Evolutionary conservation across 768 basidiomycete genomes (phyloP), one percentile per base, ranked within the genome.

Genomic region (Russula emetica): DNA sequence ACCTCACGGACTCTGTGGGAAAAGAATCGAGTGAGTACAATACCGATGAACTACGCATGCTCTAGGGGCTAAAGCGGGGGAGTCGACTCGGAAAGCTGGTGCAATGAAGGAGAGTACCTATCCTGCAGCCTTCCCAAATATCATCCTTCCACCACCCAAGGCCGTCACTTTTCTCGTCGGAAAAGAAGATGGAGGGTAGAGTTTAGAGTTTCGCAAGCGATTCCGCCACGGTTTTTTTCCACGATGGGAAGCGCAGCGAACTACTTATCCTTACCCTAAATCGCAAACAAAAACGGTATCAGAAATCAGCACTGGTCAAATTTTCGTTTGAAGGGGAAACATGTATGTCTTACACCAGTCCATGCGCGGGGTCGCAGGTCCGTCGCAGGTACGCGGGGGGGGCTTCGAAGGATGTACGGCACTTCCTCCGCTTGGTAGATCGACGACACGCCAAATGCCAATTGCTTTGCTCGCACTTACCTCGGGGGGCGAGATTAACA

Each of bases 81-180:
- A 32, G 30, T 5, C 22, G 52, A n/a, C n/a, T n/a, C n/a, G n/a
- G n/a, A 18, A 47, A n/a, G 40, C 42, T 40, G 16, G n/a, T n/a
- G 14, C 22, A 20, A 42, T 42, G 14, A 7, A 26, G 5, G 11
- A 36, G 32, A 53, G n/a, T 10, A 50, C 60, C 26, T 28, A 66
- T 49, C n/a, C 4, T 58, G 10, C 66, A 59, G 16, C 52, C 56
- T 3, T 66, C 64, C 66, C 66, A 67, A 53, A 53, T 28, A 26
- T 67, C 64, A n/a, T 57, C 38, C 20, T 34, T 38, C 59, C 64
- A 66, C 57, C 58, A 57, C 18, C 66, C 66, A 5, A 67, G 64
- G n/a, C 55, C 52, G 11, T 55, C 63, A 18, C 42, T 13, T 11
- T 16, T 52, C 32, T 28, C 49, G 24, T 55, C 64, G 22, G 64